These are phyloP conservation scores for Pelargonium fulgidum DNA, from an alignment of 441 rosid species.

Conservation along the genomic window DNA sequence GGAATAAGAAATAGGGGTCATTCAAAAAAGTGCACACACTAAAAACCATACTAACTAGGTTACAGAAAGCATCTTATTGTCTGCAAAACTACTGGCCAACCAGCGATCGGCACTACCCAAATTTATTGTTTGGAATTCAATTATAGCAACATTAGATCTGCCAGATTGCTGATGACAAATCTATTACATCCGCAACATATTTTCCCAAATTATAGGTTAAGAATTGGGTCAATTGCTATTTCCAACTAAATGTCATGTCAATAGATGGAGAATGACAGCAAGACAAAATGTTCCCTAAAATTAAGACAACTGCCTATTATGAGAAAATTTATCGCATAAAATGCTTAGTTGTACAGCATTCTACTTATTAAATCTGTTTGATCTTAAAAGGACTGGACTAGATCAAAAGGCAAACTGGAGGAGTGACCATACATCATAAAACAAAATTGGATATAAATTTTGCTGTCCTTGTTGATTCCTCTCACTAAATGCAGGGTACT, in stretches of 20 bases:
- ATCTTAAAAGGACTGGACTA: background rate
- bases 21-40: background rate
- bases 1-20: background rate
- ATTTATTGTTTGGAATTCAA: background rate
- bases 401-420: background rate
- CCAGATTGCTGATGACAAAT: background rate
- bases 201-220: too few relatives aligned
- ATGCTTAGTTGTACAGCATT: background rate
- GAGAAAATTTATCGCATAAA: background rate
- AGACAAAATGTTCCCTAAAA: background rate
- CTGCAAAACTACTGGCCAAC: background rate
- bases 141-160: background rate
- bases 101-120: background rate
- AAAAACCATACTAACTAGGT: background rate
- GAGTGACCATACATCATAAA: background rate
- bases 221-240: background rate
- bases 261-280: background rate
- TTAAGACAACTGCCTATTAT: too few relatives aligned
- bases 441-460: background rate
- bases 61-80: background rate
- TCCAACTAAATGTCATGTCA: background rate
- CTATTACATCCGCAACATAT: background rate
- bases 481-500: background rate
- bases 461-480: background rate
- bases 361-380: background rate